phyloP scores from a whole-genome alignment of 371 early-diverging fungal genomes.

The Rhizomucor miehei region DNA sequence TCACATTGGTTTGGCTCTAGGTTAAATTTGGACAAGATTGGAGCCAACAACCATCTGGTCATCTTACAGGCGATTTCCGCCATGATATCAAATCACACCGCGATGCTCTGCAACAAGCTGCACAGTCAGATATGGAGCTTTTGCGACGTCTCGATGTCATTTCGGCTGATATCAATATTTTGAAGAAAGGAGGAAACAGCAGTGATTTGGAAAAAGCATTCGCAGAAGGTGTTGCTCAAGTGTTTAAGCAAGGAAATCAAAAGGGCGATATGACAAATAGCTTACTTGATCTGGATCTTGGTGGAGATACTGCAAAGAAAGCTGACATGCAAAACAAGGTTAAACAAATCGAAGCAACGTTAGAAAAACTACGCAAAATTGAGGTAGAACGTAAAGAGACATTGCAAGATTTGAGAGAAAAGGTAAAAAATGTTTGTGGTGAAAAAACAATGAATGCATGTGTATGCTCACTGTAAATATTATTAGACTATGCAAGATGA shows the following conservation, averaged over 20 bases:
- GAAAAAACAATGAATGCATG: too few relatives aligned
- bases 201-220: constrained; percentile 63
- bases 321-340: constrained; percentile 46
- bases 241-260: constrained; percentile 13
- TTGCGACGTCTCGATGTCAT: constrained; percentile 53
- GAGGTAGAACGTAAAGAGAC: constrained; percentile 76
- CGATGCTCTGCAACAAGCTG: constrained; percentile 76
- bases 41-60: constrained; percentile 79
- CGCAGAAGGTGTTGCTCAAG: constrained; percentile 21
- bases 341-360: constrained; percentile 62
- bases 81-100: constrained; percentile 78
- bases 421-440: constrained; percentile 37
- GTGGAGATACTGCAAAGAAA: constrained; percentile 31
- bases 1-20: constrained; percentile 22
- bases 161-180: constrained; percentile 53
- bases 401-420: constrained; percentile 80
- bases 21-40: constrained; percentile 76
- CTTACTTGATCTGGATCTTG: constrained; percentile 64
- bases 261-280: constrained; percentile 25
- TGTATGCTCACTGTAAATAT: not conserved
- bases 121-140: constrained; percentile 68
- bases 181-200: constrained; percentile 55
- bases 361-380: constrained; percentile 75
- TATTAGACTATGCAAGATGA: constrained; percentile 81
- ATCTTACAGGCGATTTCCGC: constrained; percentile 70